Percentiles rank a stretch among this genome's conserved stretches.
Conservation (phyloP, 2,329 filamentous ascomycete genomes). For the Trichothecium roseum region DNA sequence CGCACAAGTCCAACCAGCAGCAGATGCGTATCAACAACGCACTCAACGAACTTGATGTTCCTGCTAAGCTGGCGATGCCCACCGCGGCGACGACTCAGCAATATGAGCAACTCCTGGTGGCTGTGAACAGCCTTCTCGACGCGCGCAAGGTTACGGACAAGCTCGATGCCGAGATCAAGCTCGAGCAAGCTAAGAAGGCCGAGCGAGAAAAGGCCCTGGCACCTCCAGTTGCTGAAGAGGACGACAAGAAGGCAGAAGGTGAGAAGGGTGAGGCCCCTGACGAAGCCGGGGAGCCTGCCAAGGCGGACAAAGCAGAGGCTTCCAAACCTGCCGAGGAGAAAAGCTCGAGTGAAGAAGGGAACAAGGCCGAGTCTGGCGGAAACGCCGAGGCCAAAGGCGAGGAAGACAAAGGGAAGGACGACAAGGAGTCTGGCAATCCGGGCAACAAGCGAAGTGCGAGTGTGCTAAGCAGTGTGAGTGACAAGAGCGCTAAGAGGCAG, state of each 20-base stretch:
- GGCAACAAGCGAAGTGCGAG: slow-evolving; percentile 68
- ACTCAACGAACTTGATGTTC: slow-evolving; percentile 61
- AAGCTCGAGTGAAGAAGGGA: slow-evolving; percentile 7
- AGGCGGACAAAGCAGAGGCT: slow-evolving; percentile 15
- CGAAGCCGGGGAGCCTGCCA: slow-evolving; percentile 10
- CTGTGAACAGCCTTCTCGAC: slow-evolving; percentile 60
- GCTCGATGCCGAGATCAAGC: slow-evolving; percentile 58
- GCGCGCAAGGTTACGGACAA: slow-evolving; percentile 66
- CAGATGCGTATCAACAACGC: slow-evolving; percentile 65
- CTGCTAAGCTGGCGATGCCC: slow-evolving; percentile 60
- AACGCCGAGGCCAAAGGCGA: slow-evolving; percentile 10
- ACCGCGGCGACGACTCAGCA: slow-evolving; percentile 60
- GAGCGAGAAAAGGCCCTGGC: slow-evolving; percentile 21
- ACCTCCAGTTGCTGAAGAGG: slow-evolving; percentile 6
- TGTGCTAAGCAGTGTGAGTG: slow-evolving; percentile 61
- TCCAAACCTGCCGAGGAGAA: slow-evolving; percentile 7
- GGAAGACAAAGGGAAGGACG: slow-evolving; percentile 15
- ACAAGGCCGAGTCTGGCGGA: slow-evolving; percentile 6
- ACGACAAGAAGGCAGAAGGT: slow-evolving; percentile 5
- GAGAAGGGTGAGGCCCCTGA: slow-evolving; percentile 4
- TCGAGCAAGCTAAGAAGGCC: slow-evolving; percentile 46
- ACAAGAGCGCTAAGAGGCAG: slow-evolving; percentile 48
- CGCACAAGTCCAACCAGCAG: slow-evolving; percentile 66
- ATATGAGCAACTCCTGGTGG: slow-evolving; percentile 61
- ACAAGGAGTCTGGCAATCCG: slow-evolving; percentile 13